phyloP scores from a whole-genome alignment of 2,329 filamentous ascomycete species.

The Huntiella moniliformis region DNA sequence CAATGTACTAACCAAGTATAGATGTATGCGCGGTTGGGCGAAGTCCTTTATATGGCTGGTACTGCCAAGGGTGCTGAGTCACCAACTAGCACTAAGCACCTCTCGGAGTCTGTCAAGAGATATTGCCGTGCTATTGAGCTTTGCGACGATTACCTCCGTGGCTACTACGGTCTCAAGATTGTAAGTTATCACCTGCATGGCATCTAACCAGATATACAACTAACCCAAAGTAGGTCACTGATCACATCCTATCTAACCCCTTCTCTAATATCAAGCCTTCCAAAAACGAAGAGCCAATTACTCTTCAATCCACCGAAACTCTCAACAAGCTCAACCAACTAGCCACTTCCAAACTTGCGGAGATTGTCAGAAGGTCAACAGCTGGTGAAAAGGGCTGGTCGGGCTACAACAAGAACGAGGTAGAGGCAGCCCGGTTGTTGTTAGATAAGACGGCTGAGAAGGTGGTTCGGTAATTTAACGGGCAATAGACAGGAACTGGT shows the following conservation, averaged over 20 bases:
- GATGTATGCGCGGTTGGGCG: constrained; percentile 75
- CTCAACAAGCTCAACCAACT: constrained; percentile 51
- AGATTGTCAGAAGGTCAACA: constrained; percentile 50
- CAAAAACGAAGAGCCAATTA: constrained; percentile 26
- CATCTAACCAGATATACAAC: constrained; percentile 4
- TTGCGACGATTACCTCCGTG: constrained; percentile 79
- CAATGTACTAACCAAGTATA: constrained; percentile 19
- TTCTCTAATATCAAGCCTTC: constrained; percentile 25
- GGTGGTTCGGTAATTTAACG: constrained; percentile 22
- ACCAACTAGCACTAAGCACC: constrained; percentile 23
- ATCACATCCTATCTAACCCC: constrained; percentile 27
- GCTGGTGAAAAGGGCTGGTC: constrained; percentile 47
- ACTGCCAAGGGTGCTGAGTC: constrained; percentile 19
- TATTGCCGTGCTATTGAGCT: constrained; percentile 86
- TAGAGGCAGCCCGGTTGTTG: constrained; percentile 51
- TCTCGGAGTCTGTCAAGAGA: constrained; percentile 59
- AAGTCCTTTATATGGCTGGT: constrained; percentile 57
- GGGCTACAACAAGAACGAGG: constrained; percentile 53
- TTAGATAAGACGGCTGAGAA: constrained; percentile 33
- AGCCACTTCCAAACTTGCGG: constrained; percentile 55
- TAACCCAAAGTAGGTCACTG: constrained; percentile 26
- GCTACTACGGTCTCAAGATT: constrained; percentile 78
- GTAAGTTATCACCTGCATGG: constrained; percentile 25
- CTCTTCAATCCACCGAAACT: constrained; percentile 28
- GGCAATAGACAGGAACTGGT: too few species aligned